These are phyloP conservation scores for Cryphonectria carpinicola DNA, from an alignment of 2,329 filamentous ascomycete genomes.

Conservation along the genomic window DNA sequence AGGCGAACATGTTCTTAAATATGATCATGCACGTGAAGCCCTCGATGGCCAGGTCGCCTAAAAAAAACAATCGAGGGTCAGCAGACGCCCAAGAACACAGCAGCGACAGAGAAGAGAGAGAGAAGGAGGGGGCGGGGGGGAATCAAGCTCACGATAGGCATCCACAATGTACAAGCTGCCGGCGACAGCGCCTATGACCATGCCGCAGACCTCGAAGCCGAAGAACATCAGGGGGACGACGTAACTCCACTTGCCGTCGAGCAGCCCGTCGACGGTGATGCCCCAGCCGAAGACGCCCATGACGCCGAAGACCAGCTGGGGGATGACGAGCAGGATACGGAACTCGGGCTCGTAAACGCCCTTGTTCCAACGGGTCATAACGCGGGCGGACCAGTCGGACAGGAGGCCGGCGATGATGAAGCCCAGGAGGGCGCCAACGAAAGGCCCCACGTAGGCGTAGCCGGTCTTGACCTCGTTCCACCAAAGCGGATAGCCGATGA, in stretches of 20 bases:
- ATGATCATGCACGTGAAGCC: constrained; percentile 88
- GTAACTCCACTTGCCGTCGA: constrained; percentile 64
- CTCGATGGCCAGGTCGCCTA: constrained; percentile 80
- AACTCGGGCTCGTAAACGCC: constrained; percentile 94
- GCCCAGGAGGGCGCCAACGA: constrained; percentile 79
- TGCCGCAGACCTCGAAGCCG: constrained; percentile 80
- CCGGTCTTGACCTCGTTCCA: constrained; percentile 82
- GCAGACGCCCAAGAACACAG: not conserved
- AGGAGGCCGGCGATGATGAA: constrained; percentile 76
- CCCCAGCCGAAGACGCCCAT: constrained; percentile 86
- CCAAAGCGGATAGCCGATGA: constrained; percentile 78
- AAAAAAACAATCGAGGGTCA: constrained; percentile 14
- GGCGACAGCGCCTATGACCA: constrained; percentile 89
- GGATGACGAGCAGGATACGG: constrained; percentile 78
- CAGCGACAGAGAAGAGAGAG: constrained; percentile 8
- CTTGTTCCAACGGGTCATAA: constrained; percentile 73
- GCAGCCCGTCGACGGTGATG: constrained; percentile 67
- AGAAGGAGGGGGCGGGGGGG: not conserved
- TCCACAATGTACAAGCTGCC: constrained; percentile 89
- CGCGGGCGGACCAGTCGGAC: constrained; percentile 72
- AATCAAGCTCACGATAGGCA: constrained; percentile 71
- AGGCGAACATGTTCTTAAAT: constrained; percentile 95
- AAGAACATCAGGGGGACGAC: constrained; percentile 81
- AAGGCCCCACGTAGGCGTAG: constrained; percentile 85
- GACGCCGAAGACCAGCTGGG: constrained; percentile 77